Evolutionary conservation across 2,329 filamentous ascomycete species (phyloP), one percentile per base, ranked within the genome.

Genomic region (Aspergillus sp.): DNA sequence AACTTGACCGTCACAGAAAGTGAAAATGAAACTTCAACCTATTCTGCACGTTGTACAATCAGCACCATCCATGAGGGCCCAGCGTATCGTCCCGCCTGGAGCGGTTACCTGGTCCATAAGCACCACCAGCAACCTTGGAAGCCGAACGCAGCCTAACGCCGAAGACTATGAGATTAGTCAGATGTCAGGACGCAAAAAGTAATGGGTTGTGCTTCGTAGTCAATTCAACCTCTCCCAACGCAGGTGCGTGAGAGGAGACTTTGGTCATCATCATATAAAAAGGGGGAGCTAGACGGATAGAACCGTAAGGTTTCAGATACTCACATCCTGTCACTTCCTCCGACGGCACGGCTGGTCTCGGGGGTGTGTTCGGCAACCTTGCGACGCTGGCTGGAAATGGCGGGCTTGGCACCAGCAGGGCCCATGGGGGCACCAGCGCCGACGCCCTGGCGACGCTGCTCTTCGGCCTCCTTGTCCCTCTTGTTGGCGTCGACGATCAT

Each of bases 291-390:
- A 88, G 85, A 83, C 86, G 81, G 82, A 39, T 5, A 12, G 26
- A 85, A 83, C 80, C 36, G 75, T 69, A 74, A 68, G 75, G 5
- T 73, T 76, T 72, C 78, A 80, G 76, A 78, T 75, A 94, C 89
- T 95, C 87, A 95, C 89, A 95, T 94, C 86, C 88, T 85, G 76
- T 88, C 85, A 78, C 83, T 88, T 74, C 83, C 83, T 69, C 83
- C 84, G 65, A 86, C 80, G 72, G 82, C 82, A 72, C 83, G 81
- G 77, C 78, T 83, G 71, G 82, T 82, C 65, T 86, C 83, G 59
- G 82, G 81, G 68, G 80, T 82, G 67, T 87, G 81, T 66, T 85
- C 86, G 62, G 88, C 83, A 75, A 90, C 83, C 80, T 91, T 89
- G 74, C 86, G 86, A 71, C 88, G 85, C 71, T 79, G 74, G 75